Evolutionary conservation across 257 asterid species (phyloP).

Genomic region (Eucommia ulmoides): DNA sequence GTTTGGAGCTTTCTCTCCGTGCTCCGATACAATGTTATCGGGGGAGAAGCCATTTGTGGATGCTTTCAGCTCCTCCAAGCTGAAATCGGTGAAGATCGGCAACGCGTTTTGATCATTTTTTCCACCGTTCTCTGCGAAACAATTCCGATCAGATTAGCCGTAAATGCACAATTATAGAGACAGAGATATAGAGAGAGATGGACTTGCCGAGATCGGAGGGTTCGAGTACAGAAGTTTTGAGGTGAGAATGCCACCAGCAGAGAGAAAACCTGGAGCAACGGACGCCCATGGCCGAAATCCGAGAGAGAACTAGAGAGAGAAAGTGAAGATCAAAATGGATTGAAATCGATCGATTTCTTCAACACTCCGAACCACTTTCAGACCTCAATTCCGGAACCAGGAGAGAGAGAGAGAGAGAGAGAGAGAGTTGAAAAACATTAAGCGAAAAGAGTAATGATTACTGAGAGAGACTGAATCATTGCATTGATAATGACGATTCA

Average conservation of each 20-base stretch:
- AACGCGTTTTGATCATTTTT: slow-evolving; percentile 22
- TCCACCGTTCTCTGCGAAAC: neutral
- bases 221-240: slow-evolving; percentile 41
- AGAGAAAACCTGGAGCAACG: slow-evolving; percentile 42
- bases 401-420: too few species aligned
- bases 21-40: slow-evolving; percentile 40
- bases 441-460: neutral
- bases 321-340: neutral
- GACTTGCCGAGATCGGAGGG: slow-evolving; percentile 26
- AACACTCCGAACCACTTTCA: neutral
- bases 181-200: slow-evolving; percentile 3
- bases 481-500: neutral
- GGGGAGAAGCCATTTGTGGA: slow-evolving; percentile 31
- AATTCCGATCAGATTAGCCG: neutral
- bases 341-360: neutral
- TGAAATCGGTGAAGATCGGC: slow-evolving; percentile 25
- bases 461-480: neutral
- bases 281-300: slow-evolving; percentile 30
- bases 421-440: neutral
- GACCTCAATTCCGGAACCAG: neutral
- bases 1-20: slow-evolving; percentile 47
- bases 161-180: neutral
- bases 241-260: slow-evolving; percentile 51
- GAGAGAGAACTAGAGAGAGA: neutral
- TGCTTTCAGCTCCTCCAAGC: slow-evolving; percentile 23